Evolutionary conservation across 2,329 filamentous ascomycete species (phyloP).

Genomic region (Albophoma yamanashiensis): DNA sequence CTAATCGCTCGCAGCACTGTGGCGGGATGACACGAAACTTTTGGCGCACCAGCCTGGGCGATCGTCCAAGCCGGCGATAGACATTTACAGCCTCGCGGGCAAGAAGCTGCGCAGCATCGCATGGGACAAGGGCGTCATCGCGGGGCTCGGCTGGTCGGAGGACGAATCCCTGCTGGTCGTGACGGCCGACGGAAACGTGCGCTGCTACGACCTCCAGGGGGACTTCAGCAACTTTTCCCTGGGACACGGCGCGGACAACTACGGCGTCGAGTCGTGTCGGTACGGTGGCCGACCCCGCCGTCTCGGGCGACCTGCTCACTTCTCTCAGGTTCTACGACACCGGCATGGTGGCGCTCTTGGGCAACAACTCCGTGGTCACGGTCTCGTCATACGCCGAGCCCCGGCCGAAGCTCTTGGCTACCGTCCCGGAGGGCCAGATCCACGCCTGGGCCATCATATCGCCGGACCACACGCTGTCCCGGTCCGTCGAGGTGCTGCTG

Average conservation of each 20-base stretch:
- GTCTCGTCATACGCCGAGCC: conserved; percentile 90
- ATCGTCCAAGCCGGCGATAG: conserved; percentile 71
- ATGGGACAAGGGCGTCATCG: conserved; percentile 85
- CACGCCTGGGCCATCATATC: conserved; percentile 85
- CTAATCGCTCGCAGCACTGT: conserved; percentile 50
- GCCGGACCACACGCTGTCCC: conserved; percentile 77
- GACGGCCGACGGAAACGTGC: conserved; percentile 78
- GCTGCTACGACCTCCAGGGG: conserved; percentile 85
- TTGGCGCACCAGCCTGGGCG: conserved; percentile 65
- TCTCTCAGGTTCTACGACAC: conserved; percentile 61
- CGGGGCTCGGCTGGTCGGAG: conserved; percentile 90
- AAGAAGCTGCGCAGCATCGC: conserved; percentile 76
- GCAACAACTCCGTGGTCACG: conserved; percentile 76
- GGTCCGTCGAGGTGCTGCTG: conserved; percentile 85
- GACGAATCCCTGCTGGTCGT: conserved; percentile 87
- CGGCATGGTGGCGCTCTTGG: conserved; percentile 86
- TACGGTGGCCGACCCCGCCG: conserved; percentile 8
- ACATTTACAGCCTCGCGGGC: conserved; percentile 88
- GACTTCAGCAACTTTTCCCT: conserved; percentile 93
- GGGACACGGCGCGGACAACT: conserved; percentile 80
- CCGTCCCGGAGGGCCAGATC: conserved; percentile 66
- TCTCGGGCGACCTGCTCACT: background rate
- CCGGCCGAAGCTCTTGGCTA: conserved; percentile 70
- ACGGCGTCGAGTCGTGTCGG: conserved; percentile 76
- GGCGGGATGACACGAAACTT: conserved; percentile 79